These are phyloP conservation scores for Russula sp. DNA, from an alignment of 768 basidiomycete genomes.

Conservation along the genomic window DNA sequence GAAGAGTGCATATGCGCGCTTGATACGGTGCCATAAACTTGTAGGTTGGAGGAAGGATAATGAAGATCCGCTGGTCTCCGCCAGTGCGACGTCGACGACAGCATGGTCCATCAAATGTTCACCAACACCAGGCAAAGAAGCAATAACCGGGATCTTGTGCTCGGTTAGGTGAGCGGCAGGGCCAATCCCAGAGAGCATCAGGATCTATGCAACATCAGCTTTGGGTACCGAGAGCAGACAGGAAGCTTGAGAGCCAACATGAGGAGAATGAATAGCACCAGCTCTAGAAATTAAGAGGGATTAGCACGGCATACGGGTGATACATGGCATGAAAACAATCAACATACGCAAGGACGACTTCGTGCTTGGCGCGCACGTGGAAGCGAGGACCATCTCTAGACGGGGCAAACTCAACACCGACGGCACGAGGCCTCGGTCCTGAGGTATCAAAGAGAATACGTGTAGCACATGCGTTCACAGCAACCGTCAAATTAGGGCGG, in stretches of 20 bases:
- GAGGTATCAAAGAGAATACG: conserved; percentile 42
- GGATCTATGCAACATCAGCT: conserved; percentile 34
- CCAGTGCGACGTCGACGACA: conserved; percentile 43
- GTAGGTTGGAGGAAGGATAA: conserved; percentile 32
- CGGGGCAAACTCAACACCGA: conserved; percentile 52
- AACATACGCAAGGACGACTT: conserved; percentile 55
- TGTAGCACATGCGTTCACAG: conserved; percentile 48
- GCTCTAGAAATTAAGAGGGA: conserved; percentile 32
- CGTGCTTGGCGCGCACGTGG: conserved; percentile 43
- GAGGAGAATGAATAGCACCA: conserved; percentile 58
- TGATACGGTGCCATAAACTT: not conserved
- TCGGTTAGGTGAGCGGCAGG: conserved; percentile 48
- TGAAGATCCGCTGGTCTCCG: conserved; percentile 42
- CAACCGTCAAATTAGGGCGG: conserved; percentile 58
- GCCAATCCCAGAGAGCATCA: conserved; percentile 73
- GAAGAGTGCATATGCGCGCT: conserved; percentile 24
- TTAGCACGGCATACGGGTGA: not conserved
- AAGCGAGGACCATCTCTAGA: conserved; percentile 34
- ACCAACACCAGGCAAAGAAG: conserved; percentile 70
- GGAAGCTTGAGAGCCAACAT: conserved; percentile 28
- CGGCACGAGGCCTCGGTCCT: conserved; percentile 37
- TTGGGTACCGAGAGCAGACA: not conserved
- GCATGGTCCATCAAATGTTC: conserved; percentile 65
- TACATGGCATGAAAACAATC: not conserved
- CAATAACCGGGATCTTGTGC: conserved; percentile 46